These are phyloP conservation scores for Phytophthora sansomeana DNA, from an alignment of 352 stramenopile species.

Conservation along the genomic window DNA sequence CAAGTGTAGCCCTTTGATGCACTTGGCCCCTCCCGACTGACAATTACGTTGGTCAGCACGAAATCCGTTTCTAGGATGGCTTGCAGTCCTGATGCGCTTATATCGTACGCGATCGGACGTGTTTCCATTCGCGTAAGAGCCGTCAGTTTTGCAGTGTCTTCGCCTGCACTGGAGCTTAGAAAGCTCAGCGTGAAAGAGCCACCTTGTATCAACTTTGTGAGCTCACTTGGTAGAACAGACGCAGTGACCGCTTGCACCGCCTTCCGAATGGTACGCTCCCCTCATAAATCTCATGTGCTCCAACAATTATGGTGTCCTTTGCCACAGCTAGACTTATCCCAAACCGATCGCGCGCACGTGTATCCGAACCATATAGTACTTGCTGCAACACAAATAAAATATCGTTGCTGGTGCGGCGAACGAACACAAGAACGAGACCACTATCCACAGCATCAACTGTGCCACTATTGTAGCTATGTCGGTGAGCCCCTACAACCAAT, in stretches of 20 bases:
- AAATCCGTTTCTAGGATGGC: slow-evolving; percentile 77
- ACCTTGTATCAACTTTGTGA: slow-evolving; percentile 21
- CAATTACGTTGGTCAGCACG: slow-evolving; percentile 70
- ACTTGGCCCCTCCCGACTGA: slow-evolving; percentile 66
- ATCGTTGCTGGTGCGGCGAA: slow-evolving; percentile 53
- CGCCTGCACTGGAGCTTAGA: slow-evolving; percentile 36
- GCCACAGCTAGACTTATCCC: slow-evolving; percentile 73
- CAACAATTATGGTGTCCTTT: slow-evolving; percentile 76
- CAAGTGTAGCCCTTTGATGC: slow-evolving; percentile 72
- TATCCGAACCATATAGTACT: slow-evolving; percentile 71
- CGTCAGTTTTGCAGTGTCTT: slow-evolving; percentile 20
- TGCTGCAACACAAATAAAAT: slow-evolving; percentile 83
- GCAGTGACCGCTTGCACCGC: slow-evolving; percentile 69
- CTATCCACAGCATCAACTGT: slow-evolving; percentile 40
- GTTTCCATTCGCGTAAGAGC: slow-evolving; percentile 43
- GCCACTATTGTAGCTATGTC: slow-evolving; percentile 45
- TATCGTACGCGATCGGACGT: slow-evolving; percentile 61
- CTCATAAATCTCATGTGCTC: slow-evolving; percentile 70
- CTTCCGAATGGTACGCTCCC: slow-evolving; percentile 72
- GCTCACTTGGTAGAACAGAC: slow-evolving; percentile 30
- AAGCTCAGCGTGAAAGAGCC: slow-evolving; percentile 67
- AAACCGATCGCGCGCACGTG: slow-evolving; percentile 70
- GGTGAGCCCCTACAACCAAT: slow-evolving; percentile 68
- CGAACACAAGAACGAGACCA: slow-evolving; percentile 63
- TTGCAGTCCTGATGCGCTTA: slow-evolving; percentile 50